Base-by-base conservation (phyloP, 2,329 filamentous ascomycete genomes). In the Exophiala lecanii-corni region DNA sequence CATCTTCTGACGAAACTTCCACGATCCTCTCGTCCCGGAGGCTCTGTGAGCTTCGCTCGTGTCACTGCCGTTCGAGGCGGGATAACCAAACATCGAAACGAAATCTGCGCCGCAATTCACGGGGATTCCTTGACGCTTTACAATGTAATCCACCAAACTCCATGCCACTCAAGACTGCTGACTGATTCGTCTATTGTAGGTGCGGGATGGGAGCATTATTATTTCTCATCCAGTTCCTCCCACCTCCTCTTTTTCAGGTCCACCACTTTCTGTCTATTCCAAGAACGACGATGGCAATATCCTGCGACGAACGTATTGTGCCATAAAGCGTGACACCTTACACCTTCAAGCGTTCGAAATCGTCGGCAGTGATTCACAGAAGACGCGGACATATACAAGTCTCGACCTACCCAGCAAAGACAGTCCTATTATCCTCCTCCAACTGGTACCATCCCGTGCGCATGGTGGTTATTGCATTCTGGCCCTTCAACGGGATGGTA, bases 121-220 rank as follows among this genome's bases (percentile, higher is more conserved):
- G 77, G 78, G 28, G 76, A 82, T 57, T 73, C 74, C 20, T 64
- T 82, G 37, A 79, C 75, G 50, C 73, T 82, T 25, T 81, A 81
- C 63, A 78, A 79, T 62, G 78, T 81, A 66, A n/a, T n/a, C n/a
- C n/a, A n/a, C n/a, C n/a, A n/a, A n/a, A n/a, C n/a, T n/a, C n/a
- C n/a, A n/a, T n/a, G n/a, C n/a, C n/a, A n/a, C n/a, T n/a, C n/a
- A n/a, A n/a, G n/a, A n/a, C 2, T 15, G 16, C 5, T 42, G 12
- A 19, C 32, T 26, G n/a, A 18, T 12, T 12, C 12, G 28, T 15
- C 4, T 18, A 23, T 28, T 60, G 9, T 45, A 82, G 79, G 64
- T 81, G 16, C 75, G 79, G 69, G 77, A 74, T 39, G 76, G 79
- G 6, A 76, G 73, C 54, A 68, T 79, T 6, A 67, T 78, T 13